Evolutionary conservation across 2,329 filamentous ascomycete species (phyloP), one percentile per base, ranked within the genome.

Genomic region (Penicillium hordei): DNA sequence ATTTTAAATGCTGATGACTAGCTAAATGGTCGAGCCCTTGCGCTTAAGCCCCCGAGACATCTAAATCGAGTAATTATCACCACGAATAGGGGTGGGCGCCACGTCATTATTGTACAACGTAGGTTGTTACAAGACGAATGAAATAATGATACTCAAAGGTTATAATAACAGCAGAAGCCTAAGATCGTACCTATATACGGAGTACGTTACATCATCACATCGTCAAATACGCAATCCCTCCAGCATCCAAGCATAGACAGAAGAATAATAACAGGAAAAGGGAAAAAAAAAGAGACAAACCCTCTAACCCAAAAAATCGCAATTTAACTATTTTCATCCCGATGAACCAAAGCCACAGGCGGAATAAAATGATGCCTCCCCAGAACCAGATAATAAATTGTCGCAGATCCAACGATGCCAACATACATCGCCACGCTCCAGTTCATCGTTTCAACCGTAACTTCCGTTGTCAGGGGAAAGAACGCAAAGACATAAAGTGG

Each of bases 371-470:
- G 65, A 40, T 77, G 70, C 29, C 72, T 69, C 2, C 78, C 80
- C 42, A 68, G 64, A 4, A 75, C 15, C n/a, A 68, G 62, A 58
- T 80, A 82, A 59, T 77, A 82, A 0, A 72, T 53, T 4, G 78
- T 69, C 2, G 78, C 76, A 33, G 80, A 76, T 7, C 73, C 62
- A 17, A 81, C 68, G 21, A 80, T 70, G 5, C 71, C 72, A n/a
- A 75, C 72, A 55, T 79, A 82, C 65, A 82, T 79, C 1, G 71
- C 65, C 42, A 76, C 70, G 38, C 75, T 76, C 78, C 79, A 82
- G 59, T 82, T 82, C 78, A 82, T 81, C 5, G 72, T 73, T 51
- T 66, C 60, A 9, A 63, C 59, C 10, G 65, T 64, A 25, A 77
- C 75, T 4, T 66, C 60, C 10, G 66, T 71, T 0, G 63, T 64